A percentile compares a stretch with the other conserved stretches of the same genome.
Conservation (phyloP, 192 early-diverging fungal genomes). For the Coemansia sp. region DNA sequence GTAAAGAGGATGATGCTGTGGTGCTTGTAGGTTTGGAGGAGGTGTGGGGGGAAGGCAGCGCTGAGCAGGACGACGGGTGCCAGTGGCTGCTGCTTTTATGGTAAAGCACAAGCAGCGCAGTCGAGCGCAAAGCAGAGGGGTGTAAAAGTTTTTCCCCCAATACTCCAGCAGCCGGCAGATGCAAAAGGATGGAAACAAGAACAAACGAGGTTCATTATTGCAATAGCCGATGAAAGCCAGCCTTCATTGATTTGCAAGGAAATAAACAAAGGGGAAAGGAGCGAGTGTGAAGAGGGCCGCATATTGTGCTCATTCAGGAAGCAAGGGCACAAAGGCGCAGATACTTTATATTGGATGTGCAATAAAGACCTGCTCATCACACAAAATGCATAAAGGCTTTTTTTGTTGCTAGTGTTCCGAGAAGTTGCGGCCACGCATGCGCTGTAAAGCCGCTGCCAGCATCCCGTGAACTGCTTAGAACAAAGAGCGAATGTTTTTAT, state of each 20-base stretch:
- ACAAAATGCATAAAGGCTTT: slow-evolving; percentile 16
- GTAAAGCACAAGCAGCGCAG: neutral
- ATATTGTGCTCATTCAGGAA: slow-evolving; percentile 15
- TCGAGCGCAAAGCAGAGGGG: neutral
- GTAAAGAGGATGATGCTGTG: neutral
- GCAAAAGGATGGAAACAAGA: slow-evolving; percentile 14
- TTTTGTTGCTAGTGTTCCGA: slow-evolving; percentile 35
- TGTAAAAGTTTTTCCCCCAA: neutral
- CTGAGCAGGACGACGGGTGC: neutral
- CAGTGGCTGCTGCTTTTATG: neutral
- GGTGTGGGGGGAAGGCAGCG: neutral
- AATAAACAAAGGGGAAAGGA: slow-evolving; percentile 15
- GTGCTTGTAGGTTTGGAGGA: neutral
- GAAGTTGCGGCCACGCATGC: slow-evolving; percentile 41
- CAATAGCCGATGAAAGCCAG: slow-evolving; percentile 16
- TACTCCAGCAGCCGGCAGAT: slow-evolving; percentile 1
- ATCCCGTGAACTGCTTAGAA: neutral
- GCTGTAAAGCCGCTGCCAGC: neutral
- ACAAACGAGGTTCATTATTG: slow-evolving; percentile 29
- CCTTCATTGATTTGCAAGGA: slow-evolving; percentile 9
- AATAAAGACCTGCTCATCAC: slow-evolving; percentile 6
- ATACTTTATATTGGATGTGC: slow-evolving; percentile 5
- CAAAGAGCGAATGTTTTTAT: neutral
- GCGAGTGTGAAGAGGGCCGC: slow-evolving; percentile 10
- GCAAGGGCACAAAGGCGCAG: slow-evolving; percentile 8